Evolutionary conservation across 129 eudicot genomes (phyloP).

Genomic region (Pulicaria dysenterica): DNA sequence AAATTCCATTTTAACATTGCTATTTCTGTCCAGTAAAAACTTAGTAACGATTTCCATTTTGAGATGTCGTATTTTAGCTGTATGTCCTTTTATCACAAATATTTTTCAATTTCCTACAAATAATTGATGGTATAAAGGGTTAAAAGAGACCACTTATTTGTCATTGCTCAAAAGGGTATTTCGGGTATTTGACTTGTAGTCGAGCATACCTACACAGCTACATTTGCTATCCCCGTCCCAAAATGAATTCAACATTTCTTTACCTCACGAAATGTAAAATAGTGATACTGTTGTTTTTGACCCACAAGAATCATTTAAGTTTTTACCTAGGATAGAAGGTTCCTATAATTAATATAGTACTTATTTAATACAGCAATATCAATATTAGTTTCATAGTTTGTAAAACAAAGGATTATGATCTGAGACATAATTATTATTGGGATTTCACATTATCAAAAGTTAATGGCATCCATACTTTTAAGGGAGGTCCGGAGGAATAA

Average conservation of each 20-base stretch:
- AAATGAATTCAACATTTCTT: background rate
- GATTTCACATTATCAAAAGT: background rate
- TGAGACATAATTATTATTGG: background rate
- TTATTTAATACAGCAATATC: background rate
- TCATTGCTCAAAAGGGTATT: background rate
- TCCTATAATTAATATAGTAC: background rate
- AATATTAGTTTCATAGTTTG: constrained; percentile 4
- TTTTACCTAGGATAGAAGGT: background rate
- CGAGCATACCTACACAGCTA: background rate
- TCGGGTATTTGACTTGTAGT: background rate
- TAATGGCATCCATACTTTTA: constrained; percentile 6
- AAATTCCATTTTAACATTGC: background rate
- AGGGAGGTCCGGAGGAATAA: background rate
- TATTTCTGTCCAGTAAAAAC: too few species aligned
- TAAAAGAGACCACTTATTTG: background rate
- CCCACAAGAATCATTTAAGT: background rate
- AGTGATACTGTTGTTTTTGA: background rate
- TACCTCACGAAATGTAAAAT: background rate
- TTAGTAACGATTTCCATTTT: background rate
- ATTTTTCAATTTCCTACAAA: too few species aligned
- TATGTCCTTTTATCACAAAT: background rate
- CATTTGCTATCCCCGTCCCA: background rate
- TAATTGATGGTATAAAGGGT: background rate
- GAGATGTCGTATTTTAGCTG: background rate
- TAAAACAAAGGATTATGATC: background rate